Evolutionary conservation across 2,329 filamentous ascomycete species (phyloP).

Genomic region (Fusarium sambucinum): DNA sequence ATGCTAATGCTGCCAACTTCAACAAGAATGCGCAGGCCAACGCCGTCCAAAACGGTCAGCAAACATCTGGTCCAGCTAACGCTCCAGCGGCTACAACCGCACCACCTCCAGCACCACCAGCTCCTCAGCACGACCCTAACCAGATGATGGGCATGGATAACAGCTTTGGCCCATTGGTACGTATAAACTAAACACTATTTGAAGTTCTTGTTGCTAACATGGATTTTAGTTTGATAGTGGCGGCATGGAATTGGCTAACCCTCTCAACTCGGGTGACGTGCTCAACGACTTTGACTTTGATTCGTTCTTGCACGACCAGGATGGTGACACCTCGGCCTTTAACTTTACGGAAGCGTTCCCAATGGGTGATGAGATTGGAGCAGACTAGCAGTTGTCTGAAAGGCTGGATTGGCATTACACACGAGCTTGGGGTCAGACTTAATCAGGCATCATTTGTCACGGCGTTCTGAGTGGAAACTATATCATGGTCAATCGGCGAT

Average conservation of each 20-base stretch:
- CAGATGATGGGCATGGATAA: conserved; percentile 63
- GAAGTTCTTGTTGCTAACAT: conserved; percentile 18
- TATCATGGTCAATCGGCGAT: conserved; percentile 58
- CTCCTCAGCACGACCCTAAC: conserved; percentile 40
- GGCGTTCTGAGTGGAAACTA: conserved; percentile 56
- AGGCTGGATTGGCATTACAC: conserved; percentile 46
- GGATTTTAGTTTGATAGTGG: conserved; percentile 54
- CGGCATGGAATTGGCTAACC: conserved; percentile 67
- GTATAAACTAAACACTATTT: conserved; percentile 41
- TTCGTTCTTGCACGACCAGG: conserved; percentile 72
- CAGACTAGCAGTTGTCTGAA: conserved; percentile 59
- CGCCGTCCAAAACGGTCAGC: conserved; percentile 50
- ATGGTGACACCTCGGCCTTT: conserved; percentile 62
- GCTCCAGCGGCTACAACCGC: conserved; percentile 51
- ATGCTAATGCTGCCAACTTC: conserved; percentile 56
- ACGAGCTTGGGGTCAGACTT: conserved; percentile 52
- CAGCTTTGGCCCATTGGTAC: conserved; percentile 57
- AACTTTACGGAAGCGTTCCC: conserved; percentile 66
- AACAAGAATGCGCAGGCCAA: conserved; percentile 51
- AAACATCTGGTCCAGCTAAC: conserved; percentile 46
- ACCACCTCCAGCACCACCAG: conserved; percentile 44
- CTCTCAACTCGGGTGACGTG: conserved; percentile 66
- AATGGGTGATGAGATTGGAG: conserved; percentile 70
- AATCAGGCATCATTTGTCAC: conserved; percentile 57
- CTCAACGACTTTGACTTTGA: conserved; percentile 76